Base-by-base conservation (phyloP, 2,329 filamentous ascomycete species). In the Exophiala bonariae region DNA sequence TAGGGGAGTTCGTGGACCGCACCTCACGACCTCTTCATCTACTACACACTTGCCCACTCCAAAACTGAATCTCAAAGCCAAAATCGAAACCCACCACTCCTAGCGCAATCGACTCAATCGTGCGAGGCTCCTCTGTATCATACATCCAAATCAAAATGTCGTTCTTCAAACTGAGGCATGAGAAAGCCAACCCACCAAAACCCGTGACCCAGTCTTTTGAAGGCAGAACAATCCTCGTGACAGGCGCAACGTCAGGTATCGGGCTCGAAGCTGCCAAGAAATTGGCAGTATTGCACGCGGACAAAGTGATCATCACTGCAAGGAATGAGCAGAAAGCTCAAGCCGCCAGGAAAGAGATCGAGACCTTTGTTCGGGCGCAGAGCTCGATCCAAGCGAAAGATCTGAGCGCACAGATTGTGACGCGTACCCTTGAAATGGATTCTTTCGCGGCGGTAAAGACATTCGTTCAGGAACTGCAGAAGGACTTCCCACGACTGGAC, bases 231-330 rank as follows among this genome's bases (percentile, higher is more conserved):
- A 68, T 77, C 3, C 61, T 79, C 7, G 57, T 78, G 13, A 78
- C 76, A 5, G 76, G 76, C 17, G 73, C 73, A 8, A 79, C 74
- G 33, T 67, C 70, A 2, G 77, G 77, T 3, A 60, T 80, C 11
- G 77, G 77, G 0, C 67, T 74, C 17, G 72, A 76, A 55, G 73
- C 76, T 4, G 72, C 74, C 2, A 62, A 71, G 51, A 76, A 78
- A 55, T 68, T 74, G 35, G 67, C 71, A 4, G 62, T 63, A 8
- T 65, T 73, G 5, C 68, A 69, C 3, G 66, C 70, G 1, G 62
- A 66, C 6, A 65, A 57, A 3, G 60, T 79, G 14, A 72, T 78
- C 18, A 68, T 79, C 16, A 72, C 66, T 4, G 72, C 71, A 6
- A 71, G 75, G n/a, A 68, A 61, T 35, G 18, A 62, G 2, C 61